These are phyloP conservation scores for Trichosporon coremiiforme DNA, from an alignment of 1,284 basidiomycete species.

Conservation along the genomic window DNA sequence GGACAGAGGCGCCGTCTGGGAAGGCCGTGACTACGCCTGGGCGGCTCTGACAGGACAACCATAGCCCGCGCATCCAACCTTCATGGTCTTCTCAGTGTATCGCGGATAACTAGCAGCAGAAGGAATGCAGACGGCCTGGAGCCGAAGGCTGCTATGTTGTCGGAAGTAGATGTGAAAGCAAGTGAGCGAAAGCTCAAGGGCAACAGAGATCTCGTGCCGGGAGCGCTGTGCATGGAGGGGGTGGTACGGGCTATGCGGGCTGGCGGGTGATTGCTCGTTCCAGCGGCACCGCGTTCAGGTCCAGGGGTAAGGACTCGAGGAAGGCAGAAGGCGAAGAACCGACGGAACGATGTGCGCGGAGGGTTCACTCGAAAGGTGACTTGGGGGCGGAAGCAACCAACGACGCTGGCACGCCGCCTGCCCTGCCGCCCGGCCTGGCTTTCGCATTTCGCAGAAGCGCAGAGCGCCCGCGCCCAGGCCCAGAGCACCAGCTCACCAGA, in stretches of 20 bases:
- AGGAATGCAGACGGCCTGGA: too few species aligned
- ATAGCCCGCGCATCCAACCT: too few species aligned
- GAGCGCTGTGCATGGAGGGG: not conserved
- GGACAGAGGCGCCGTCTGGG: not conserved
- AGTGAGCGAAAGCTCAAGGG: too few species aligned
- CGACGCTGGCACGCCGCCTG: not conserved
- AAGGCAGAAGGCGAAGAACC: not conserved
- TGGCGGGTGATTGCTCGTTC: not conserved
- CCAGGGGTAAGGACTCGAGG: not conserved
- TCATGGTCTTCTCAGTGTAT: too few species aligned
- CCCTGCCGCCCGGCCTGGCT: too few species aligned
- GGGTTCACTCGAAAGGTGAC: not conserved
- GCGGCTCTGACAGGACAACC: too few species aligned
- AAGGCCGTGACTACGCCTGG: not conserved
- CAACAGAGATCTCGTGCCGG: not conserved
- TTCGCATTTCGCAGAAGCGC: too few species aligned
- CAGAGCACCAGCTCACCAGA: too few species aligned
- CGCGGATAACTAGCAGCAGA: too few species aligned
- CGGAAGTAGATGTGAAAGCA: too few species aligned
- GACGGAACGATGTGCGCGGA: conserved; percentile 4
- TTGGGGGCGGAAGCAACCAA: not conserved
- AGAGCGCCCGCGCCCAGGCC: too few species aligned
- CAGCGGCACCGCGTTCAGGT: conserved; percentile 11
- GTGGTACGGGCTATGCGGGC: not conserved
- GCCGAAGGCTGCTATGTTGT: too few species aligned